Conservation (phyloP, 2,329 filamentous ascomycete species). For the Helminthosporium solani region DNA sequence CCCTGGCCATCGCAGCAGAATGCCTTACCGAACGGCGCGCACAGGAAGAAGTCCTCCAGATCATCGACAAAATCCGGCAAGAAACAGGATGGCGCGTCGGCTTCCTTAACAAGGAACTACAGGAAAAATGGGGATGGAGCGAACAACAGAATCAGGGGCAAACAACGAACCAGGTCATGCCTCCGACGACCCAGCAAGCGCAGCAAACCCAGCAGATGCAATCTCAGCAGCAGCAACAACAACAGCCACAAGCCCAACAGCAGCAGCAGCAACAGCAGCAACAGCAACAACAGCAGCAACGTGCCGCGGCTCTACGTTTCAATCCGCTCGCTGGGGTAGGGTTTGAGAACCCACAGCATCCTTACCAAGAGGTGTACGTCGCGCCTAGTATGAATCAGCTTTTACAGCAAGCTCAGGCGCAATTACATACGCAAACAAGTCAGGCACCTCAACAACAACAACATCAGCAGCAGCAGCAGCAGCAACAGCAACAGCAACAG, state of each 20-base stretch:
- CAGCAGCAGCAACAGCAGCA: constrained; percentile 8
- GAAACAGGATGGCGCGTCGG: constrained; percentile 78
- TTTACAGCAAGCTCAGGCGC: constrained; percentile 12
- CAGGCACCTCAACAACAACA: constrained; percentile 5
- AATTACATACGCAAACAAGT: constrained; percentile 8
- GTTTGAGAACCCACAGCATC: constrained; percentile 75
- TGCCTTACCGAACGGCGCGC: constrained; percentile 68
- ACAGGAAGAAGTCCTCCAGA: constrained; percentile 76
- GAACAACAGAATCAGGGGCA: constrained; percentile 37
- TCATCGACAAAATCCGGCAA: constrained; percentile 72
- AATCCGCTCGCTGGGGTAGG: constrained; percentile 72
- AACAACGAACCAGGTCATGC: constrained; percentile 1
- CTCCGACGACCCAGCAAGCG: constrained; percentile 16
- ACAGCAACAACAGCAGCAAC: constrained; percentile 8
- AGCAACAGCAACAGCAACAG: background rate
- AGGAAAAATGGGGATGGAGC: constrained; percentile 75
- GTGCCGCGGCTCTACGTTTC: constrained; percentile 45
- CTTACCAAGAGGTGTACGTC: constrained; percentile 79
- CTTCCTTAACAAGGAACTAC: constrained; percentile 71
- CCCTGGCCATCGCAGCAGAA: constrained; percentile 74
- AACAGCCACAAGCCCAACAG: constrained; percentile 20
- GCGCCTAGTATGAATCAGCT: constrained; percentile 59
- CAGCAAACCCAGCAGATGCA: constrained; percentile 18
- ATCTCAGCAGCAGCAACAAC: constrained; percentile 25
- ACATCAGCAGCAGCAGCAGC: background rate